A percentile compares a stretch with the other conserved stretches of the same genome.
Conservation (phyloP, 371 early-diverging fungal genomes). For the Coemansia sp. region DNA sequence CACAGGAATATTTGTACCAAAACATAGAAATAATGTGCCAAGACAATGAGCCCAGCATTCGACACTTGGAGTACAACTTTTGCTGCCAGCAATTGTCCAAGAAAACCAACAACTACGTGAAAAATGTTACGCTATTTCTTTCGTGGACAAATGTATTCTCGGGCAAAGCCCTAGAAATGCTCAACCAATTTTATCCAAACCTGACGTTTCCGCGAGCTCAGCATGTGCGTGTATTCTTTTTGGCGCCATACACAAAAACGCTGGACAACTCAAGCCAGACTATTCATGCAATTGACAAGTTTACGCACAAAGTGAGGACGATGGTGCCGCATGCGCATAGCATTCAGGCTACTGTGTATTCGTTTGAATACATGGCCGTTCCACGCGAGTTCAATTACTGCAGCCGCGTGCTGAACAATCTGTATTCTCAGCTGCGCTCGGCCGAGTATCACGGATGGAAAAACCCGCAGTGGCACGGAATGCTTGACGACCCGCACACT, state of each 20-base stretch:
- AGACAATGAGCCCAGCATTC: neutral
- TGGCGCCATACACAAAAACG: neutral
- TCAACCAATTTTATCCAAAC: neutral
- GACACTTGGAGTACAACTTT: conserved; percentile 1
- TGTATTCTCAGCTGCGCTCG: neutral
- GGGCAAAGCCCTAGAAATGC: neutral
- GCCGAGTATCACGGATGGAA: conserved; percentile 1
- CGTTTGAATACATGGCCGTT: neutral
- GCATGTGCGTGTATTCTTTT: neutral
- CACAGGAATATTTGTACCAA: neutral
- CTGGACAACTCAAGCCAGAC: neutral
- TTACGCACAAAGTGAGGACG: neutral
- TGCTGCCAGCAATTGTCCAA: neutral
- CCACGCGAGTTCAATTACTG: neutral
- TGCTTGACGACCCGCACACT: neutral
- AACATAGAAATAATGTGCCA: conserved; percentile 7
- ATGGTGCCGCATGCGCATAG: neutral
- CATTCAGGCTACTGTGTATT: neutral
- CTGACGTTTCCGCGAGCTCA: neutral
- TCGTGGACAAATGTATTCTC: conserved; percentile 4
- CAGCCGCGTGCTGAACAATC: neutral
- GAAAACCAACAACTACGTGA: neutral
- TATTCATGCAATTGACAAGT: neutral
- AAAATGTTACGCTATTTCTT: conserved; percentile 1
- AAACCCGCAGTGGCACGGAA: neutral